Percentiles rank a stretch among this genome's conserved stretches.
These are phyloP conservation scores for Flaveria robusta DNA, from an alignment of 129 eudicot genomes.

Conservation along the genomic window DNA sequence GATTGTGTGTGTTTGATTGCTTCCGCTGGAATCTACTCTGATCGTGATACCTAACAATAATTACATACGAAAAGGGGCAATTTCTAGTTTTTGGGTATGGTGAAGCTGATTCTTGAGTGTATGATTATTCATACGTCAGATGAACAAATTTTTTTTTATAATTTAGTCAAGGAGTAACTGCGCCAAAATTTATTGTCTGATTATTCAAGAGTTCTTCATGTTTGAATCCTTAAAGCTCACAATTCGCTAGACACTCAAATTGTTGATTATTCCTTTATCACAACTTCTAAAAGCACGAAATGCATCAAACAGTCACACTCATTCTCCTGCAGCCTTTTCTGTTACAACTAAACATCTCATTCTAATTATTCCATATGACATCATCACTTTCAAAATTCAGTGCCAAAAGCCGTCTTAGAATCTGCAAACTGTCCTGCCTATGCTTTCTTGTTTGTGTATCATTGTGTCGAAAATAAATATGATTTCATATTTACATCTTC, in stretches of 20 bases:
- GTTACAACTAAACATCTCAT: neutral
- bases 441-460: neutral
- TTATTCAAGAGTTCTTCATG: slow-evolving; percentile 7
- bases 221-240: slow-evolving; percentile 3
- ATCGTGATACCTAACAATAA: too few species aligned
- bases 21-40: too few species aligned
- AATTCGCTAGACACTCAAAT: neutral
- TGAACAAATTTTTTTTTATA: neutral
- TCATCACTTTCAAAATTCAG: neutral
- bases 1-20: too few species aligned
- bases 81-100: neutral
- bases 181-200: neutral
- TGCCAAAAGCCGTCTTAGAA: neutral
- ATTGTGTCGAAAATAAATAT: neutral
- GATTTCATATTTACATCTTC: neutral
- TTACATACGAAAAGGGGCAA: neutral
- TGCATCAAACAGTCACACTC: neutral
- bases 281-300: neutral
- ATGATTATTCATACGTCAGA: neutral
- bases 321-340: neutral
- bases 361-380: neutral
- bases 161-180: neutral
- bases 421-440: neutral
- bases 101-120: neutral
- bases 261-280: neutral